Evolutionary conservation across 2,329 filamentous ascomycete genomes (phyloP).

Genomic region (Pseudogymnoascus sp.): DNA sequence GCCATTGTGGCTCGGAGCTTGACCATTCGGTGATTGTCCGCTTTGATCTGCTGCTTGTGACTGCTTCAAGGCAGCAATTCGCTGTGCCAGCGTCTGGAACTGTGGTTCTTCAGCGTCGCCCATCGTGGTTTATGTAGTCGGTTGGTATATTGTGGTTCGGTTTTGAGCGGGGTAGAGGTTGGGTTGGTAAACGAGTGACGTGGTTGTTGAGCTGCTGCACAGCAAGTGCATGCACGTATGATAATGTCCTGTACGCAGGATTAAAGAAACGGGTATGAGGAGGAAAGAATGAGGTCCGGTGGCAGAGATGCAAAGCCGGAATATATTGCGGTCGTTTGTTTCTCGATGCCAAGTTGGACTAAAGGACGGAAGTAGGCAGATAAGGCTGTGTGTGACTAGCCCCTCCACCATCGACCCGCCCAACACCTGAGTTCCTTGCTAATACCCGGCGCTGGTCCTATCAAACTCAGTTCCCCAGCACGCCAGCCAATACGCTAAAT

Average conservation of each 20-base stretch:
- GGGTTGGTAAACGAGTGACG: background rate
- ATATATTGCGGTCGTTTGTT: background rate
- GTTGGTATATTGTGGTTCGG: background rate
- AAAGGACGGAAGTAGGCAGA: background rate
- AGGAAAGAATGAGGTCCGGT: background rate
- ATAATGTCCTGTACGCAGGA: background rate
- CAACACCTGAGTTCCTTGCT: background rate
- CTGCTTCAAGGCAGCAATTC: constrained; percentile 56
- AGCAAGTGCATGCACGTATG: background rate
- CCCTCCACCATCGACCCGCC: background rate
- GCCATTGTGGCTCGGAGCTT: constrained; percentile 43
- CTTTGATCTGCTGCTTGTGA: constrained; percentile 16
- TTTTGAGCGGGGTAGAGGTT: background rate
- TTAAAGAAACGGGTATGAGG: background rate
- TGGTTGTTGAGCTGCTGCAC: background rate
- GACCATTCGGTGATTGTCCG: background rate
- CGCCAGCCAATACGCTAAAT: constrained; percentile 1
- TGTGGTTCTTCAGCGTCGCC: constrained; percentile 55
- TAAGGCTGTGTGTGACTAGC: constrained; percentile 7
- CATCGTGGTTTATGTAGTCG: constrained; percentile 35
- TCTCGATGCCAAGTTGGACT: background rate
- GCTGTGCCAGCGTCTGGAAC: constrained; percentile 53
- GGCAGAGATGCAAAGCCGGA: background rate
- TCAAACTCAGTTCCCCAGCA: background rate
- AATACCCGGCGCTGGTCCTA: background rate